Percentiles rank a stretch among this genome's conserved stretches.
phyloP scores from a whole-genome alignment of 805 yeast species.

The Ogataea pilisensis region DNA sequence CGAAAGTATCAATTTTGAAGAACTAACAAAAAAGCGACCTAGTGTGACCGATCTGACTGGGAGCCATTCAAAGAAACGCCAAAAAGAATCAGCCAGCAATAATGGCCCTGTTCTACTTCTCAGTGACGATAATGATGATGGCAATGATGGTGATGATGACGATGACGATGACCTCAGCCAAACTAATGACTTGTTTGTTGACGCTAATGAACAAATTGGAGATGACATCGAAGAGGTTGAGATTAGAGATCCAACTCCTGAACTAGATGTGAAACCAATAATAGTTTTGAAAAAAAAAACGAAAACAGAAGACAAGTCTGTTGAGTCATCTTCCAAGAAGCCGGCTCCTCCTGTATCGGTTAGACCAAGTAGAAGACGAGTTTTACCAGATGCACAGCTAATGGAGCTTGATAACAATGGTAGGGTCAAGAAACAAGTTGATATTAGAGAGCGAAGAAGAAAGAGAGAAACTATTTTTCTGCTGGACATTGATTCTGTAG shows the following conservation, averaged over 20 bases:
- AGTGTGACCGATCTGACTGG: too few relatives aligned
- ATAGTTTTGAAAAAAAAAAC: too few relatives aligned
- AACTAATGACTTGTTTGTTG: constrained; percentile 7
- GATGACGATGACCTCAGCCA: not conserved
- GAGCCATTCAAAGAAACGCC: too few relatives aligned
- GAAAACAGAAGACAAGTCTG: not conserved
- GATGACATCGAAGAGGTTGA: not conserved
- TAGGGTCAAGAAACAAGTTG: constrained; percentile 4
- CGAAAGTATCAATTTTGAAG: too few relatives aligned
- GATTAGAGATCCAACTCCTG: not conserved
- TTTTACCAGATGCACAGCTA: not conserved
- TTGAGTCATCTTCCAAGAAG: not conserved
- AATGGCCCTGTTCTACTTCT: too few relatives aligned
- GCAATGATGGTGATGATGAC: not conserved
- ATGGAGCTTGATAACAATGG: constrained; percentile 14
- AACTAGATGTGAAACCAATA: too few relatives aligned
- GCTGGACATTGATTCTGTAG: constrained; percentile 6
- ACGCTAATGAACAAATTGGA: constrained; percentile 7
- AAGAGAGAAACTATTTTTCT: not conserved
- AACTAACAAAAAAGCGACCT: too few relatives aligned
- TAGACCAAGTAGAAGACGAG: constrained; percentile 4
- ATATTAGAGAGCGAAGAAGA: constrained; percentile 3
- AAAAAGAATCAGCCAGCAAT: too few relatives aligned
- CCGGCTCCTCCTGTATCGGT: not conserved
- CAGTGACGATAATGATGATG: not conserved